Evolutionary conservation across 2,329 filamentous ascomycete species (phyloP).

Genomic region (Fusarium sublunatum): DNA sequence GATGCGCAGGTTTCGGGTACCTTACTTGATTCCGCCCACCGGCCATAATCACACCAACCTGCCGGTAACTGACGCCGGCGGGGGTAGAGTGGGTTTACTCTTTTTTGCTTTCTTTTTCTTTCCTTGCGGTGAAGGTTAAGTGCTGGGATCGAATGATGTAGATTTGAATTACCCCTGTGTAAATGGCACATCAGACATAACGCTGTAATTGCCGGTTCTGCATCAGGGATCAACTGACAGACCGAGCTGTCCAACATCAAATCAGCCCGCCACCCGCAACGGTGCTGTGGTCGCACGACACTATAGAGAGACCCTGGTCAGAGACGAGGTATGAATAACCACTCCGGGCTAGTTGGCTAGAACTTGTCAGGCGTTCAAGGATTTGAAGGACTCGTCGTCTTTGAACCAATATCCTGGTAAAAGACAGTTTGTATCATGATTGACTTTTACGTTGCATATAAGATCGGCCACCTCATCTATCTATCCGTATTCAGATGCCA

Average conservation of each 20-base stretch:
- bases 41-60: constrained; percentile 29
- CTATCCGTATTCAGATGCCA: constrained; percentile 2
- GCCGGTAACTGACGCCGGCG: constrained; percentile 14
- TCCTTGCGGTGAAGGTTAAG: constrained; percentile 5
- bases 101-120: background rate
- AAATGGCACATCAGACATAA: background rate
- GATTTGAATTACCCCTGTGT: background rate
- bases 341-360: background rate
- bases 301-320: constrained; percentile 33
- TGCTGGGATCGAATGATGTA: background rate
- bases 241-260: constrained; percentile 20
- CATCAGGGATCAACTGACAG: constrained; percentile 11
- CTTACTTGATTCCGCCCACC: constrained; percentile 41
- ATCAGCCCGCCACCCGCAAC: constrained; percentile 37
- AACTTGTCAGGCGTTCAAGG: constrained; percentile 2
- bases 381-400: background rate
- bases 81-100: background rate
- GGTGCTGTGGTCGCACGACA: constrained; percentile 43
- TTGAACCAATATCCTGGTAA: background rate
- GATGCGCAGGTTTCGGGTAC: constrained; percentile 34
- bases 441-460: background rate
- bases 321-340: constrained; percentile 39
- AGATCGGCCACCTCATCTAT: background rate
- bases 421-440: background rate
- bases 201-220: constrained; percentile 4